Evolutionary conservation across 1,284 basidiomycete species (phyloP).

Genomic region (Cystobasidiaceae sp.): DNA sequence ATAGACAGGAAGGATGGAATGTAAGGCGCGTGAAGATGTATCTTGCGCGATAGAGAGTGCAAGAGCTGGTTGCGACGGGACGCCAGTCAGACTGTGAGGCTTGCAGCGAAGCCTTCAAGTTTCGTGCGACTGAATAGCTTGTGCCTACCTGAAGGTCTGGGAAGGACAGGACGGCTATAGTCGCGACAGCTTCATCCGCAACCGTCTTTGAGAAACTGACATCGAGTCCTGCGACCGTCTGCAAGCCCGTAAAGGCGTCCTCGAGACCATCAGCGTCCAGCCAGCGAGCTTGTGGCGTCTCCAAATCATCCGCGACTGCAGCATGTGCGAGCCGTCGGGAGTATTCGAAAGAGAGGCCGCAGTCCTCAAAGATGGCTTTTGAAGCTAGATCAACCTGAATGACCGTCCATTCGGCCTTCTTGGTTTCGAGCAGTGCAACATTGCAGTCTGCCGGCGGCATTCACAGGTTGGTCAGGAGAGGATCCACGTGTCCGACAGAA

Average conservation of each 20-base stretch:
- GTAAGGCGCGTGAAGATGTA: conserved; percentile 41
- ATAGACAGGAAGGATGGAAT: conserved; percentile 45
- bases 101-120: background rate
- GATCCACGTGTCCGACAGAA: no score
- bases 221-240: conserved; percentile 42
- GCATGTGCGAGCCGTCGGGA: background rate
- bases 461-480: no score
- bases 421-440: background rate
- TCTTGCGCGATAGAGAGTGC: conserved; percentile 33
- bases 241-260: conserved; percentile 32
- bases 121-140: background rate
- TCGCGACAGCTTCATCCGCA: conserved; percentile 39
- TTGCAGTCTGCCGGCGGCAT: no score
- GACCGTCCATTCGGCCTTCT: conserved; percentile 19
- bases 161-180: conserved; percentile 40
- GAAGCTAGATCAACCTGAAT: conserved; percentile 29
- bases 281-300: background rate
- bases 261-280: background rate
- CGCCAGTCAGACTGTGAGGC: background rate
- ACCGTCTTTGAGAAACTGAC: conserved; percentile 38
- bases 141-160: conserved; percentile 39
- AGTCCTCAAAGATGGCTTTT: conserved; percentile 30
- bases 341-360: conserved; percentile 16
- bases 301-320: no score
- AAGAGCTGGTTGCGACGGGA: conserved; percentile 35